These are phyloP conservation scores for Conticribra weissflogii DNA, from an alignment of 108 stramenopile species.

Conservation along the genomic window DNA sequence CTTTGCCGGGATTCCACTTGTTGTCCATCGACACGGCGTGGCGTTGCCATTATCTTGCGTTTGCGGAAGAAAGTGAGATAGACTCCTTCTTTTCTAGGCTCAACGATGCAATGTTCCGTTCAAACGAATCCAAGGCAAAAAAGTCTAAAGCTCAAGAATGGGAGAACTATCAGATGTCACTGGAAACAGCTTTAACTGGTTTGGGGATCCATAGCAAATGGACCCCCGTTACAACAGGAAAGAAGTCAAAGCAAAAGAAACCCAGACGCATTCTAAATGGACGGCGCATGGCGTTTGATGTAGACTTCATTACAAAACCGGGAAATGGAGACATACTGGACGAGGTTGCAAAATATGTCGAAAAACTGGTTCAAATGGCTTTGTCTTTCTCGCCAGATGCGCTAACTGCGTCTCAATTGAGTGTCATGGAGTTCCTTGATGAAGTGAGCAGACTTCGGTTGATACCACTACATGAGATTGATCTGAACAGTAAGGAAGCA, in stretches of 20 bases:
- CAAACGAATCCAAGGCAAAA: constrained; percentile 32
- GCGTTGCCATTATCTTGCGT: constrained; percentile 82
- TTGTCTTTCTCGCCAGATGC: constrained; percentile 76
- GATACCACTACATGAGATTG: constrained; percentile 68
- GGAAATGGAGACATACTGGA: constrained; percentile 16
- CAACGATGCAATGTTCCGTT: constrained; percentile 46
- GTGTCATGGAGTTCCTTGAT: constrained; percentile 88
- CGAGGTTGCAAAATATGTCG: constrained; percentile 47
- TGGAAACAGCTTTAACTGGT: constrained; percentile 65
- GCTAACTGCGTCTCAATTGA: constrained; percentile 60
- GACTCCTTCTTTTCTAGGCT: constrained; percentile 54
- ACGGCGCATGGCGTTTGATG: constrained; percentile 78
- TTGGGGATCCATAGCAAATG: constrained; percentile 61
- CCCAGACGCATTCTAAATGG: constrained; percentile 72
- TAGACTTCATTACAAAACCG: constrained; percentile 22
- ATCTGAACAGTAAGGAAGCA: constrained; percentile 66
- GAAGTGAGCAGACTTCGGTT: constrained; percentile 71
- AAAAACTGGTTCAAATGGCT: constrained; percentile 60
- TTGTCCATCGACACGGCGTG: constrained; percentile 84
- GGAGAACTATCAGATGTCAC: constrained; percentile 72
- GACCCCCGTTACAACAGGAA: constrained; percentile 59
- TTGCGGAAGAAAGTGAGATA: constrained; percentile 54
- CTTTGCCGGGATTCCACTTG: constrained; percentile 77
- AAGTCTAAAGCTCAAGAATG: constrained; percentile 57
- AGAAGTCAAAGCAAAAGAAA: constrained; percentile 56